Evolutionary conservation across 192 early-diverging fungal genomes (phyloP).

Genomic region (Coemansia sp.): DNA sequence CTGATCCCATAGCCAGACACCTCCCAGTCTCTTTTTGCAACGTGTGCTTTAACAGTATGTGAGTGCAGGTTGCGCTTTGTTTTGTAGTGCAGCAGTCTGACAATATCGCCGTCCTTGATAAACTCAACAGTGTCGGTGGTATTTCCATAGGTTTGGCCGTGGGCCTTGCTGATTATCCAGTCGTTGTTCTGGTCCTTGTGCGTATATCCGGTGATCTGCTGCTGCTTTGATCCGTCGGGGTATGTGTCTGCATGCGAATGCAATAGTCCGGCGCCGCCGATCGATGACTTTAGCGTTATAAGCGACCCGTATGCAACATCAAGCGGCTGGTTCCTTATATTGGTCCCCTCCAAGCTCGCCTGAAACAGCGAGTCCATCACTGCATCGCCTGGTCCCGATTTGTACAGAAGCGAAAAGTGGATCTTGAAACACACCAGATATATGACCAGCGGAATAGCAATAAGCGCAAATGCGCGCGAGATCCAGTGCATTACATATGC

Average conservation of each 20-base stretch:
- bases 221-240: conserved; percentile 86
- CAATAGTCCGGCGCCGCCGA: conserved; percentile 83
- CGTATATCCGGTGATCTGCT: conserved; percentile 94
- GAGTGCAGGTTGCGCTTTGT: conserved; percentile 85
- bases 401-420: conserved; percentile 86
- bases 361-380: conserved; percentile 98
- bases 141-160: conserved; percentile 43
- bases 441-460: conserved; percentile 77
- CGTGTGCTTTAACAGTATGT: conserved; percentile 74
- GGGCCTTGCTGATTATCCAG: conserved; percentile 74
- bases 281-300: conserved; percentile 81
- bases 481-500: conserved; percentile 81
- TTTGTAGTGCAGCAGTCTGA: conserved; percentile 76
- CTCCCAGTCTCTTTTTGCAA: conserved; percentile 79
- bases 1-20: conserved; percentile 85
- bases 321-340: conserved; percentile 77
- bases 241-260: conserved; percentile 92
- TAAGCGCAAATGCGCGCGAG: conserved; percentile 77
- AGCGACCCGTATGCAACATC: conserved; percentile 91
- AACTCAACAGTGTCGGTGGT: conserved; percentile 57
- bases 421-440: conserved; percentile 83
- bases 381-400: conserved; percentile 83
- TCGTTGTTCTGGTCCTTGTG: conserved; percentile 94
- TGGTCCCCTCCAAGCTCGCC: conserved; percentile 80
- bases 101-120: conserved; percentile 74